Conservation (phyloP, 768 basidiomycete genomes). For the Kwoniella bestiolae region DNA sequence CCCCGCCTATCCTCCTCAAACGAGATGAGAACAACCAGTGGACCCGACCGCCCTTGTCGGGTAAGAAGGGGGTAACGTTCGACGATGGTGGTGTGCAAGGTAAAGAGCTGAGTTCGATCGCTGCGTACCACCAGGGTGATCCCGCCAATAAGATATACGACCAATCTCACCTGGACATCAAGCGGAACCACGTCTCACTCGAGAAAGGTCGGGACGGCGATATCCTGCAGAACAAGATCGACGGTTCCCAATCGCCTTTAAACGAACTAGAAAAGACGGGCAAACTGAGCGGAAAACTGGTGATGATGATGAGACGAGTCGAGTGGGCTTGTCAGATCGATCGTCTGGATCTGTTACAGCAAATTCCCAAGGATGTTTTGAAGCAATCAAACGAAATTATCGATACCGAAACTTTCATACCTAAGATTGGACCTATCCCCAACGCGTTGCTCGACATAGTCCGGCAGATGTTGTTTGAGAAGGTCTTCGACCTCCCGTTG, state of each 20-base stretch:
- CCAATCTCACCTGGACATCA: not conserved
- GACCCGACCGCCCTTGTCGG: slow-evolving; percentile 5
- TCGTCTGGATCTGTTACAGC: not conserved
- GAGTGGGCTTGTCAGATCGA: slow-evolving; percentile 12
- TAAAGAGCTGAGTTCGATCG: slow-evolving; percentile 4
- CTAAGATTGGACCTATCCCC: slow-evolving; percentile 6
- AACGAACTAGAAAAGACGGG: not conserved
- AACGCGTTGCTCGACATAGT: not conserved
- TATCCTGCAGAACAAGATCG: not conserved
- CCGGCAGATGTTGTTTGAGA: slow-evolving; percentile 2
- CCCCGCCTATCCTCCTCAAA: slow-evolving; percentile 12
- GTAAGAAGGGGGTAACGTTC: slow-evolving; percentile 10
- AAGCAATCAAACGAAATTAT: not conserved
- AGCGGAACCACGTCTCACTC: not conserved
- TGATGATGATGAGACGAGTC: not conserved
- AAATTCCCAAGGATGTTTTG: not conserved
- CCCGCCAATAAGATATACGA: slow-evolving; percentile 9
- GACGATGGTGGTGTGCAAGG: slow-evolving; percentile 14
- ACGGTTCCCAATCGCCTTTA: slow-evolving; percentile 14
- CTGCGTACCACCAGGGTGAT: slow-evolving; percentile 5
- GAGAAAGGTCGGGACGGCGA: slow-evolving; percentile 6
- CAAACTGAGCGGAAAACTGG: slow-evolving; percentile 5
- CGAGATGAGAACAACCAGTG: slow-evolving; percentile 6
- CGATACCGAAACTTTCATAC: slow-evolving; percentile 3
- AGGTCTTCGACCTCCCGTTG: slow-evolving; percentile 6